Evolutionary conservation across 306 rosid species (phyloP), one percentile per base, ranked within the genome.

Genomic region (Ochetophila trinervis): DNA sequence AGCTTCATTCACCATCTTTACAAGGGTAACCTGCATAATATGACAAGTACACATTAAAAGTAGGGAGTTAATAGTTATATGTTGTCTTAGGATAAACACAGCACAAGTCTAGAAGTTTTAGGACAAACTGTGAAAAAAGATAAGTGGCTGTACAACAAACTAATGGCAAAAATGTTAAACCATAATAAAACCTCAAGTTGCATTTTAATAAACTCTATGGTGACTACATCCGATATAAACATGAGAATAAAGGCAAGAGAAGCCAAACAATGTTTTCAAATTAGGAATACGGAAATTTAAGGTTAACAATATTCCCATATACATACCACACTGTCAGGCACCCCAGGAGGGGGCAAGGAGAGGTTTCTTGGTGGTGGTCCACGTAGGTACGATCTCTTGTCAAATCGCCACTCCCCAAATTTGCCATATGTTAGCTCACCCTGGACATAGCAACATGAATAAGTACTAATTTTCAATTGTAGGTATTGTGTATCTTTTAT

Each of bases 301-400:
- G 53, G 48, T 63, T 32, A 71, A 24, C 27, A 35, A 36, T 7
- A 50, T 37, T 59, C 17, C 17, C 9, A 40, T 57, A 60, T 57
- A 60, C 96, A 72, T 94, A 94, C 99, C 99, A 94, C 99, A 57
- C 97, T 94, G 87, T 88, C 96, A 51, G 99, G 99, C 71, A 88
- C 99, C 32, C 97, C 97, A 0, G 88, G 88, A 56, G 99, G 99
- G 61, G 99, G 97, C 75, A 94, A 74, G 62, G 97, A 42, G 55
- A 90, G 74, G 77, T 94, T 88, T 72, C 61, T 84, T 1, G 99
- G 99, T 1, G 83, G 88, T 52, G 99, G 96, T 69, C 96, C 96
- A 66, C 81, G 80, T 34, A 90, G 81, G 81, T 84, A 80, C 14
- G 97, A 88, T 63, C 97, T 86, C 79, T 94, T 94, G 86, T 94